Base-by-base conservation (phyloP, 805 yeast genomes). In the Cyberlindnera mississippiensis region DNA sequence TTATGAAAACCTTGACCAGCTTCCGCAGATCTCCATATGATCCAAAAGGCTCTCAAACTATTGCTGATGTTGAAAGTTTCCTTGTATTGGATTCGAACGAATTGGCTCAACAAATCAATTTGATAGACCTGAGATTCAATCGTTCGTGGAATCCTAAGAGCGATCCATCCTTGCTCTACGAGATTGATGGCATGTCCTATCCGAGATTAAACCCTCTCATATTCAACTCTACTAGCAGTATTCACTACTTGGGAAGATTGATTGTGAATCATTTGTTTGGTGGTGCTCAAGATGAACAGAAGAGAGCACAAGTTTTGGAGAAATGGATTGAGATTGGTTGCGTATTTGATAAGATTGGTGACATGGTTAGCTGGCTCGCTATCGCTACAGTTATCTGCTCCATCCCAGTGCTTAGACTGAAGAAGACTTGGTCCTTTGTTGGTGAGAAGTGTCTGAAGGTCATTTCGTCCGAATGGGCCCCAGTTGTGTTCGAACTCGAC, bases 281-380 rank as follows among this genome's bases (percentile, higher is more conserved):
- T 24, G 81, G 78, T 47, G 51, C 50, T 14, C 59, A 52, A 18
- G 57, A 66, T 3, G 53, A 42, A 14, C 18, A 35, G 14, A 38
- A 55, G 7, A 72, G 93, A 44, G 95, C 95, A 1, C 63, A 74
- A 32, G 55, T 89, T 4, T 60, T 91, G 28, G 78, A 80, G 35
- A 82, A 79, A 57, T 91, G 98, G 98, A 84, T 90, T 33, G 79
- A 80, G 46, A 68, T 91, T 33, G 98, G 96, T 4, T 78, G 83
- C 48, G 66, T 70, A 20, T 75, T 91, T 47, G 93, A 87, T 55
- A 76, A 76, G 45, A 67, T 76, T 24, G 98, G 98, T 37, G 95
- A 91, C 59, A 87, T 88, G 90, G 90, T 89, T 0, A 82, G 93
- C 24, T 91, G 97, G 97, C 67, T 88, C 18, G 96, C 96, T 0